Percentiles rank a stretch among this genome's conserved stretches.
Evolutionary conservation across 768 basidiomycete species (phyloP).

Genomic region (Pleurotus platypus): DNA sequence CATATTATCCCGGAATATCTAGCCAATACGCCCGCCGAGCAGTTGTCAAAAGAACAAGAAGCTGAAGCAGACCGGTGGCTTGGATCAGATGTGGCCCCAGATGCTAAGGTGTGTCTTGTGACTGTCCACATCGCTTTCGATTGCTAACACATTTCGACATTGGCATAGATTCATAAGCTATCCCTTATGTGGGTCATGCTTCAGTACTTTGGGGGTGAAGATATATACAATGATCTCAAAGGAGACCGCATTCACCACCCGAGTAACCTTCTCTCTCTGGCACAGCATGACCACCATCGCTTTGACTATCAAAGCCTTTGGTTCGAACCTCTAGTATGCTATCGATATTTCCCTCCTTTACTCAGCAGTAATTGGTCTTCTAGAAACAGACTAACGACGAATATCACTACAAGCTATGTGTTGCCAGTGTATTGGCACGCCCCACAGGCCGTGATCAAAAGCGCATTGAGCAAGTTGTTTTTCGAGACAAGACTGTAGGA

Average conservation of each 20-base stretch:
- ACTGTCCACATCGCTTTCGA: not conserved
- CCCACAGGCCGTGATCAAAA: not conserved
- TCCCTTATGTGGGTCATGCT: not conserved
- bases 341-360: no score
- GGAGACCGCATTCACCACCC: constrained; percentile 25
- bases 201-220: not conserved
- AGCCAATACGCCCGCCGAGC: not conserved
- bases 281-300: constrained; percentile 9
- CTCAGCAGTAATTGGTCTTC: no score
- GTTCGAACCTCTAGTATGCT: constrained; percentile 17
- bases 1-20: not conserved
- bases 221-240: constrained; percentile 17
- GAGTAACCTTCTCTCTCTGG: constrained; percentile 28
- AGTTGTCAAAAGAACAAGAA: not conserved
- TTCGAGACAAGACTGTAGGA: not conserved
- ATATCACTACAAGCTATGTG: not conserved
- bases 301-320: constrained; percentile 28
- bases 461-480: not conserved
- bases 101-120: not conserved
- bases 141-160: not conserved
- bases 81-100: not conserved
- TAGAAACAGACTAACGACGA: not conserved
- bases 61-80: no score
- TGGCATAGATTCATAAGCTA: not conserved
- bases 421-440: not conserved